A percentile compares a stretch with the other conserved stretches of the same genome.
These are phyloP conservation scores for Penicillium pancosmium DNA, from an alignment of 495 filamentous ascomycete genomes.

Conservation along the genomic window DNA sequence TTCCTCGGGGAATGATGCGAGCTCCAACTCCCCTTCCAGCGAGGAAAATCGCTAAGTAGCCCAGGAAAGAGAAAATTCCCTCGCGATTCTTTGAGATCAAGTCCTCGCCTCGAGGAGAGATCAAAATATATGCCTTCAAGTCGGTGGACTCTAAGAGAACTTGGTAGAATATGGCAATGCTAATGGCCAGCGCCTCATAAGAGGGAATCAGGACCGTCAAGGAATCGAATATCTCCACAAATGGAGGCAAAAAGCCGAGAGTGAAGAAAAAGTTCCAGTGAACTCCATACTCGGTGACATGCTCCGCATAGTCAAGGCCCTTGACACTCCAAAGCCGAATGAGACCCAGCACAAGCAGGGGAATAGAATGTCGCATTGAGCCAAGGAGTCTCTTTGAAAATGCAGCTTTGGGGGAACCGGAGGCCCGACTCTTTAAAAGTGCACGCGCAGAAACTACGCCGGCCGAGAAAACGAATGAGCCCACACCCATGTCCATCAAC, in stretches of 20 bases:
- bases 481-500: slow-evolving; percentile 96
- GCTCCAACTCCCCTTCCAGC: slow-evolving; percentile 83
- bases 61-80: slow-evolving; percentile 88
- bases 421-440: slow-evolving; percentile 70
- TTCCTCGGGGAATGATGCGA: slow-evolving; percentile 68
- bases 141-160: slow-evolving; percentile 72
- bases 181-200: slow-evolving; percentile 69
- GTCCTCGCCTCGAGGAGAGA: slow-evolving; percentile 71
- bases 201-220: slow-evolving; percentile 61
- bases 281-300: slow-evolving; percentile 96
- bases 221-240: slow-evolving; percentile 83
- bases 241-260: slow-evolving; percentile 82
- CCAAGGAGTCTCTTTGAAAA: slow-evolving; percentile 57
- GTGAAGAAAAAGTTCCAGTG: slow-evolving; percentile 99
- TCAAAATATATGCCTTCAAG: slow-evolving; percentile 80
- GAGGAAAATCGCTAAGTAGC: slow-evolving; percentile 94
- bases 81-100: slow-evolving; percentile 89
- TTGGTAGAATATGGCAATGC: slow-evolving; percentile 70
- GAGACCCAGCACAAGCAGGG: slow-evolving; percentile 78
- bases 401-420: slow-evolving; percentile 36
- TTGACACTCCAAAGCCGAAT: slow-evolving; percentile 87
- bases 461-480: slow-evolving; percentile 94
- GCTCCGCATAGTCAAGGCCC: slow-evolving; percentile 92
- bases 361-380: slow-evolving; percentile 78
- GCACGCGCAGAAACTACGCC: slow-evolving; percentile 89